A percentile compares a stretch with the other conserved stretches of the same genome.
Evolutionary conservation across 768 basidiomycete species (phyloP).

Genomic region (Boletus tomentosulus): DNA sequence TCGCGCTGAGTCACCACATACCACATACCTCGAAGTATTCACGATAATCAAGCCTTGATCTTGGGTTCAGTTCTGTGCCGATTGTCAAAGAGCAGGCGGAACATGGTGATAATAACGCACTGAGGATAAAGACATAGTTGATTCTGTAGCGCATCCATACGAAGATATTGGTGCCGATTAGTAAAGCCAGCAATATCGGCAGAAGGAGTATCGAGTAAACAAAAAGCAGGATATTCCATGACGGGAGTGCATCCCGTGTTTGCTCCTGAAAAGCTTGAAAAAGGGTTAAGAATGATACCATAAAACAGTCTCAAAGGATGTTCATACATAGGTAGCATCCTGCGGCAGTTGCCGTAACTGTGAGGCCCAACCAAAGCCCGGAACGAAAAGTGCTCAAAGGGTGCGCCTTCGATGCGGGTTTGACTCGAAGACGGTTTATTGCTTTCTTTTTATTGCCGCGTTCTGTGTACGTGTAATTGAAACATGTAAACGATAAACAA

Average conservation of each 20-base stretch:
- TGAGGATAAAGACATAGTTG: constrained; percentile 93
- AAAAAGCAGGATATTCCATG: constrained; percentile 71
- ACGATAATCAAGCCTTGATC: constrained; percentile 70
- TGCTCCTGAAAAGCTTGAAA: constrained; percentile 50
- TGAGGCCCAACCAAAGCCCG: constrained; percentile 68
- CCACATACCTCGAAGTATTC: constrained; percentile 64
- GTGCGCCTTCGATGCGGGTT: constrained; percentile 48
- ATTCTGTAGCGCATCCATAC: constrained; percentile 76
- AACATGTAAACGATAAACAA: background rate
- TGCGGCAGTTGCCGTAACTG: constrained; percentile 59
- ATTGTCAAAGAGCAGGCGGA: constrained; percentile 4
- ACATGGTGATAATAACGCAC: constrained; percentile 34
- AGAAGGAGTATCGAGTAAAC: constrained; percentile 73
- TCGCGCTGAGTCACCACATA: constrained; percentile 4
- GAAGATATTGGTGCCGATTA: constrained; percentile 80
- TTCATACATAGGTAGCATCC: constrained; percentile 57
- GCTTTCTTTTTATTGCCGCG: constrained; percentile 80
- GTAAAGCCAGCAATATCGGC: constrained; percentile 67
- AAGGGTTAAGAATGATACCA: background rate
- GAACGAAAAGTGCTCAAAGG: constrained; percentile 73
- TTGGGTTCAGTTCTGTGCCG: constrained; percentile 58
- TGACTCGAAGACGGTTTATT: constrained; percentile 56
- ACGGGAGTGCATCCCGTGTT: constrained; percentile 52
- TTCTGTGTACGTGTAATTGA: constrained; percentile 29
- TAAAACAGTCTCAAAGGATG: background rate